Conservation (phyloP, 1,284 basidiomycete genomes). For the Afroboletus lepidellus region DNA sequence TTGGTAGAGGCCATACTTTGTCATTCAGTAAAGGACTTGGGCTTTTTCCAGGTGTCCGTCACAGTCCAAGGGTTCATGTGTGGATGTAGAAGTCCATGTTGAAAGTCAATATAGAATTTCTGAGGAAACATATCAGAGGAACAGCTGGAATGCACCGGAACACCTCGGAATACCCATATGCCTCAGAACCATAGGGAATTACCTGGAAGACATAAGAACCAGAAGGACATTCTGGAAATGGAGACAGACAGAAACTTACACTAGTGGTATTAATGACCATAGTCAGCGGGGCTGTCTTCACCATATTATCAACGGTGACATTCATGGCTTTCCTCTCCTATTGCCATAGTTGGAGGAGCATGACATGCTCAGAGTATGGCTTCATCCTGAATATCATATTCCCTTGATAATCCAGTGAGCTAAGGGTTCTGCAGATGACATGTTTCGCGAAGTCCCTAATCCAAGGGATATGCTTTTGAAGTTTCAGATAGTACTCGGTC, state of each 20-base stretch:
- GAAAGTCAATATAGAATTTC: conserved; percentile 15
- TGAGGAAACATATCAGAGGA: not conserved
- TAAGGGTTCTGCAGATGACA: not conserved
- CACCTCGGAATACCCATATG: no score
- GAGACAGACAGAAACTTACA: not conserved
- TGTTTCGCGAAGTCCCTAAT: not conserved
- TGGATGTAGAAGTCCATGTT: conserved; percentile 5
- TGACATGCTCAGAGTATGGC: not conserved
- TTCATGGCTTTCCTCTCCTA: not conserved
- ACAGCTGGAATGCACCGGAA: no score
- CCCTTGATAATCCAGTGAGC: not conserved
- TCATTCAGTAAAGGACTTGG: not conserved
- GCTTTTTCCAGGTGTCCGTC: not conserved
- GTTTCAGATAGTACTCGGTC: not conserved
- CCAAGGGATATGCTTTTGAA: not conserved
- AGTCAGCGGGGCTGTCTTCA: not conserved
- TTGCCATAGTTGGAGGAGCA: not conserved
- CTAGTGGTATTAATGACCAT: not conserved
- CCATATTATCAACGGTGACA: not conserved
- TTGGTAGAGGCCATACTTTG: not conserved
- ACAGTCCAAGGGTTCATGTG: conserved; percentile 1
- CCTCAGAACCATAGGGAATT: no score
- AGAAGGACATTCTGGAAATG: not conserved
- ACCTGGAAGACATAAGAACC: no score
- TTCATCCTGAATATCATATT: not conserved